These are phyloP conservation scores for Hibiscus tridactylites DNA, from an alignment of 345 rosid species.

Conservation along the genomic window DNA sequence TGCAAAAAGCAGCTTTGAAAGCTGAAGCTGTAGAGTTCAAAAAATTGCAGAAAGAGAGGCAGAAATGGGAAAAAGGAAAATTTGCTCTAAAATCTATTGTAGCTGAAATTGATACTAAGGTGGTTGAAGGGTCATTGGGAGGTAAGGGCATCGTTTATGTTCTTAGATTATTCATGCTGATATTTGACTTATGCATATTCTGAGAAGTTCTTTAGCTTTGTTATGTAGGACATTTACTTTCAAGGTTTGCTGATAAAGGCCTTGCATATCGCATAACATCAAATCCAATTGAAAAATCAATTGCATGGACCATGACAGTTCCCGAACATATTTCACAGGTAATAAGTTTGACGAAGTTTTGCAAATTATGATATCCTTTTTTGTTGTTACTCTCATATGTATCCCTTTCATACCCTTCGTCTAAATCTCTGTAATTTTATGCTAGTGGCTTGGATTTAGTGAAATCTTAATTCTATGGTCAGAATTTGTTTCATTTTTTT, in stretches of 20 bases:
- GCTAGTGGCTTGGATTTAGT: neutral
- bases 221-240: constrained; percentile 68
- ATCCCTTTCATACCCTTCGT: neutral
- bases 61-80: constrained; percentile 89
- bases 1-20: constrained; percentile 66
- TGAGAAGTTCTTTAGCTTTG: constrained; percentile 22
- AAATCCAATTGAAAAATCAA: constrained; percentile 78
- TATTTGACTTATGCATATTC: constrained; percentile 4
- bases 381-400: neutral
- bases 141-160: constrained; percentile 34
- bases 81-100: constrained; percentile 74
- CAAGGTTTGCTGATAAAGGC: constrained; percentile 81
- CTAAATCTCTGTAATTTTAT: neutral
- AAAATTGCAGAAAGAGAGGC: constrained; percentile 63
- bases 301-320: constrained; percentile 70
- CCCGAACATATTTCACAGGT: constrained; percentile 79
- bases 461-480: neutral
- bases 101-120: constrained; percentile 70
- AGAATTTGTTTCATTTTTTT: neutral
- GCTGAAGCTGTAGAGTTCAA: constrained; percentile 78
- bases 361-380: neutral
- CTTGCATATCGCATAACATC: constrained; percentile 52
- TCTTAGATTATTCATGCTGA: neutral
- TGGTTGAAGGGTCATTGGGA: constrained; percentile 81
- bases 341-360: constrained; percentile 12